Base-by-base conservation (phyloP, 164 flowering plant genomes). In the Vitis rupestris region DNA sequence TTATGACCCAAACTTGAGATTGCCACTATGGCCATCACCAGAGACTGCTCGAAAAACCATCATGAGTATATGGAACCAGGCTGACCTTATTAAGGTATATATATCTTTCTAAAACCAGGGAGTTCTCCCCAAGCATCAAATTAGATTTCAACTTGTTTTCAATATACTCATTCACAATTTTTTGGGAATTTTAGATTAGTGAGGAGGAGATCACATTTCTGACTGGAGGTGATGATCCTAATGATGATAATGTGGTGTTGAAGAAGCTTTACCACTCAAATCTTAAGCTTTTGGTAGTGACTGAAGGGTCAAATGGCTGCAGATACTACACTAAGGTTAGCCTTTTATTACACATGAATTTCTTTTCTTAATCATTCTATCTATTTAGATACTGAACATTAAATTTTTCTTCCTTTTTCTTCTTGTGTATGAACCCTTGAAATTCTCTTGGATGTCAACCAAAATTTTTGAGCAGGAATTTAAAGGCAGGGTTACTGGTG, bases 61-160 rank as follows among this genome's bases (percentile, higher is more conserved):
- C 50, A 83, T 87, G 94, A 84, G 88, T 61, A 79, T 91, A 72
- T 91, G 97, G 93, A 82, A 89, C 67, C 79, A 84, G 75, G 92
- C 92, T 53, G 94, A 87, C 59, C 51, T 91, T 51, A 87, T 91
- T 48, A 89, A 91, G 93, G 97, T 85, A 61, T 50, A 11, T 23
- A 61, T 31, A 31, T 31, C 44, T 31, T 31, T 31, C 44, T 4
- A 31, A 6, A 31, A 31, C 44, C 44, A 31, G 44, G 7, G 44
- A 31, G 7, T 31, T 31, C 44, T 6, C 44, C 44, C 44, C 7
- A 6, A 31, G 44, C 44, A 31, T 31, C 44, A 6, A 31, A 31
- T 31, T 31, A 31, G 44, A 31, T 31, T 31, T 31, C 27, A 6
- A 6, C 44, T 31, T 6, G 44, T 31, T 4, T 31, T 4, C 7